phyloP scores from a whole-genome alignment of 2,329 filamentous ascomycete species.

The Penicillium capsulatum region DNA sequence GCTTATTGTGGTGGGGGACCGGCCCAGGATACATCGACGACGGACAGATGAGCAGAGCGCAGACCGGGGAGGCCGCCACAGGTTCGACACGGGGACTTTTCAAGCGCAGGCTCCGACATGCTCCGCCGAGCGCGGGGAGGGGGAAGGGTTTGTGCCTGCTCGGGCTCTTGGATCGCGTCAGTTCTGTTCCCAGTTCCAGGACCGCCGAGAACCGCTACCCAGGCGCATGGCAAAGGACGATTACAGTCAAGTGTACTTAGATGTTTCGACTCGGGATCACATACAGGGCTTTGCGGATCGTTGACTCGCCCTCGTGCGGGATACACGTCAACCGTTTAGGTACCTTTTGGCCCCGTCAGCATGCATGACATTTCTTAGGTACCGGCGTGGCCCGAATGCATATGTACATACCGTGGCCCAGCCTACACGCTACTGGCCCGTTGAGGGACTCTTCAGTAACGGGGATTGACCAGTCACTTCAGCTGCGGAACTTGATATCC shows the following conservation, averaged over 20 bases:
- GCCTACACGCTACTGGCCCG: no score
- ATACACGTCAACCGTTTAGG: neutral
- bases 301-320: no score
- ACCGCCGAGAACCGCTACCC: no score
- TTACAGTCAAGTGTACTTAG: no score
- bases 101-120: slow-evolving; percentile 21
- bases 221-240: neutral
- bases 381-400: slow-evolving; percentile 6
- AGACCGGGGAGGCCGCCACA: no score
- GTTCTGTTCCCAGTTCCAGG: no score
- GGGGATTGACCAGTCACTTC: no score
- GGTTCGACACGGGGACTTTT: no score
- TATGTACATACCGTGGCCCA: neutral
- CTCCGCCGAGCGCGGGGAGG: slow-evolving; percentile 15
- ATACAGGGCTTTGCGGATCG: no score
- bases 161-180: slow-evolving; percentile 5
- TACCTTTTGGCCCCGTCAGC: slow-evolving; percentile 13
- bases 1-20: slow-evolving; percentile 3
- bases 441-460: neutral
- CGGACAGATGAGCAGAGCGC: neutral
- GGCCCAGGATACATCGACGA: no score
- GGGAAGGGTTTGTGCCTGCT: slow-evolving; percentile 2
- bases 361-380: slow-evolving; percentile 19
- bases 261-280: no score
- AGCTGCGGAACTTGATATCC: no score